Conservation (phyloP, 2,329 filamentous ascomycete species). For the Trichoderma endophyticum region DNA sequence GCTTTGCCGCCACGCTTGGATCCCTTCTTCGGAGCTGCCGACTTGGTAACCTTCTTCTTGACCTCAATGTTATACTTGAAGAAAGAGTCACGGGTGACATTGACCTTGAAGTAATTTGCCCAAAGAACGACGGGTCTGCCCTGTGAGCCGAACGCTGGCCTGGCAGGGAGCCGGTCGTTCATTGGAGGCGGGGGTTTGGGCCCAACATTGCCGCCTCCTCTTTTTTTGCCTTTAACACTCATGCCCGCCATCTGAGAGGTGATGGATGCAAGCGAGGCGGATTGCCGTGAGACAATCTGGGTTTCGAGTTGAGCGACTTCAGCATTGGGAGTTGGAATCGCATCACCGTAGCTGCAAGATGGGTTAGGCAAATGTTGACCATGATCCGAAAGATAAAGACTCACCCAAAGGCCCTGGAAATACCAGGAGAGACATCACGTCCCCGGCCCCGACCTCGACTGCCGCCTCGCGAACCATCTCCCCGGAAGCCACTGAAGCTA, state of each 20-base stretch:
- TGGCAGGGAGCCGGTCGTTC: constrained; percentile 39
- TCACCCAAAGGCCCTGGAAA: constrained; percentile 23
- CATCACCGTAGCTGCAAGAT: constrained; percentile 25
- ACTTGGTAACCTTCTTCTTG: constrained; percentile 32
- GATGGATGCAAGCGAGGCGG: constrained; percentile 33
- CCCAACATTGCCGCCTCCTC: not conserved
- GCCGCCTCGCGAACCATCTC: constrained; percentile 24
- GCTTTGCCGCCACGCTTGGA: constrained; percentile 16
- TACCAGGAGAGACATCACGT: constrained; percentile 25
- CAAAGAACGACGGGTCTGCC: constrained; percentile 46
- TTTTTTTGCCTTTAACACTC: constrained; percentile 25
- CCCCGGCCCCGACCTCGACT: constrained; percentile 25
- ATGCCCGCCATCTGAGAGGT: constrained; percentile 38
- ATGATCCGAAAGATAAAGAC: not conserved
- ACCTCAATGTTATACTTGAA: constrained; percentile 48
- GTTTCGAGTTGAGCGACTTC: constrained; percentile 40
- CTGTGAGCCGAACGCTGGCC: constrained; percentile 48
- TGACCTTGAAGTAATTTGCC: constrained; percentile 53
- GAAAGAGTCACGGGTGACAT: constrained; percentile 35
- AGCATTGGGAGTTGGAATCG: constrained; percentile 26
- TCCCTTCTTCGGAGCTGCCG: constrained; percentile 2
- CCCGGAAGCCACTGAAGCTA: constrained; percentile 22
- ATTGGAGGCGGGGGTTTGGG: constrained; percentile 10
- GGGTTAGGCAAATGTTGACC: not conserved
- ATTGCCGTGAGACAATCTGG: constrained; percentile 33